phyloP scores from a whole-genome alignment of 352 stramenopile species.

The Aphanomyces stellatus region DNA sequence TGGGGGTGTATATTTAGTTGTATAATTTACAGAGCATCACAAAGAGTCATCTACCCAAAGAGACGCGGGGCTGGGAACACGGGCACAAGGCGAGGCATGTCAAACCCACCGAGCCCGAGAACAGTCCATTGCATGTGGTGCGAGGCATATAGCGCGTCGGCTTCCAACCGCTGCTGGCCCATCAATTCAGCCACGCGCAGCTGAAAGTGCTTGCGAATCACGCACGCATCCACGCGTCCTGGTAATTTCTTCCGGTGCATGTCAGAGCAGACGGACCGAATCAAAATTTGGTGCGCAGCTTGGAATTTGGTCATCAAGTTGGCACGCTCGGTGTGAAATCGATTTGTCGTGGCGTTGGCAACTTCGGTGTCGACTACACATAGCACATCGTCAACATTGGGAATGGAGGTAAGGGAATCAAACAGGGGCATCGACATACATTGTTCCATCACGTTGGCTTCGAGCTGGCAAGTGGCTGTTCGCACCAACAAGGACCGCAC shows the following conservation, averaged over 20 bases:
- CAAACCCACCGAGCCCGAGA: conserved; percentile 1
- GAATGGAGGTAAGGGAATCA: no score
- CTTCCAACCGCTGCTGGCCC: conserved; percentile 42
- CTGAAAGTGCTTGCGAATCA: neutral
- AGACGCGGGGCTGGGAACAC: conserved; percentile 6
- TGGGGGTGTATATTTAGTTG: neutral
- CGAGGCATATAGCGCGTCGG: conserved; percentile 34
- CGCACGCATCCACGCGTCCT: neutral
- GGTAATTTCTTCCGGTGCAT: conserved; percentile 41
- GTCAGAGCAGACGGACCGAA: conserved; percentile 53
- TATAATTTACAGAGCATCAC: neutral
- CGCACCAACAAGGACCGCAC: conserved; percentile 14
- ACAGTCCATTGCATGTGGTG: conserved; percentile 24
- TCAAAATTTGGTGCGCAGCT: conserved; percentile 35
- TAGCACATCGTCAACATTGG: conserved; percentile 1
- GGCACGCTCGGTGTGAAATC: neutral
- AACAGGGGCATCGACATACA: no score
- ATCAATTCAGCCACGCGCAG: conserved; percentile 29
- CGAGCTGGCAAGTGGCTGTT: conserved; percentile 1
- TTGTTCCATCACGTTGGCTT: conserved; percentile 5
- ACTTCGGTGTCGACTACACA: neutral
- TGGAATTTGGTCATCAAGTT: conserved; percentile 34
- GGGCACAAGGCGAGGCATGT: neutral
- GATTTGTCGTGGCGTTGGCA: neutral
- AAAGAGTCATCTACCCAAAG: neutral